A percentile compares a stretch with the other conserved stretches of the same genome.
Evolutionary conservation across 2,329 filamentous ascomycete species (phyloP).

Genomic region (Sarocladium brachiariae): DNA sequence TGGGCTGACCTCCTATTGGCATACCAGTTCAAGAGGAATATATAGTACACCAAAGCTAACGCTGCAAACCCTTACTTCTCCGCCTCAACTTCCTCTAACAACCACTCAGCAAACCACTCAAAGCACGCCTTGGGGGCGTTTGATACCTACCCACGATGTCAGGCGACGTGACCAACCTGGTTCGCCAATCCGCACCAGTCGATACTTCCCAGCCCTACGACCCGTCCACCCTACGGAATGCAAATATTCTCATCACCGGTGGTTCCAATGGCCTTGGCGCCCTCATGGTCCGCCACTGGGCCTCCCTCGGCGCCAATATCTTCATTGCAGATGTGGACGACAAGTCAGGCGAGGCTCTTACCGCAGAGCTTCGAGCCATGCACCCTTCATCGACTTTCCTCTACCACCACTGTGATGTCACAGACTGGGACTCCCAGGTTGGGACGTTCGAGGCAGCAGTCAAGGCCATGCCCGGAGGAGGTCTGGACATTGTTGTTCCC

Average conservation of each 20-base stretch:
- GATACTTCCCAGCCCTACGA: conserved; percentile 20
- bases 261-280: conserved; percentile 56
- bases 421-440: conserved; percentile 57
- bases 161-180: conserved; percentile 17
- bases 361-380: conserved; percentile 40
- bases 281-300: conserved; percentile 47
- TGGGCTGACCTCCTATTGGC: too few species aligned
- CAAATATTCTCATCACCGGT: conserved; percentile 58
- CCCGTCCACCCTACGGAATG: conserved; percentile 35
- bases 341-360: conserved; percentile 44
- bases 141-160: not conserved
- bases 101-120: not conserved
- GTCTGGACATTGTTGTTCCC: conserved; percentile 57
- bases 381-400: conserved; percentile 36
- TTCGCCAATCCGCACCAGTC: conserved; percentile 35
- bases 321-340: conserved; percentile 58
- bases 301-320: conserved; percentile 49
- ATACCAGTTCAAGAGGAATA: too few species aligned
- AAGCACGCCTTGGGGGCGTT: not conserved
- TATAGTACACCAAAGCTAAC: too few species aligned
- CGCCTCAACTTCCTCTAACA: not conserved
- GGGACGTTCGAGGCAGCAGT: conserved; percentile 54
- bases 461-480: conserved; percentile 43
- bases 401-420: conserved; percentile 58
- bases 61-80: too few species aligned